phyloP scores from a whole-genome alignment of 2,329 filamentous ascomycete species.

The Colletotrichum higginsianum region DNA sequence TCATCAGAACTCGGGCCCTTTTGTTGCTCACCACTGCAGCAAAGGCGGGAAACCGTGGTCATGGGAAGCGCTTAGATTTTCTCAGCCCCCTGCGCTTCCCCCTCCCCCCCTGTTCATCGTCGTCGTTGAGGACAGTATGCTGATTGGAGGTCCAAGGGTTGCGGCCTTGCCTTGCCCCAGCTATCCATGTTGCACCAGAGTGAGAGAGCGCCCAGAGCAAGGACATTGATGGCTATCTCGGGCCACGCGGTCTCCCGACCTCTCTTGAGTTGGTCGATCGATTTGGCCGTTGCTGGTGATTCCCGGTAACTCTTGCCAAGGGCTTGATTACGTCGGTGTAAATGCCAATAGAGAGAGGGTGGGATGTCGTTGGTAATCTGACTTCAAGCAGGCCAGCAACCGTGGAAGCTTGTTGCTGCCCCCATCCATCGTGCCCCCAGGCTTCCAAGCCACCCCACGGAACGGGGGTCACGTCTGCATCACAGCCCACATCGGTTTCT shows the following conservation, averaged over 20 bases:
- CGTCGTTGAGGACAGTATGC: neutral
- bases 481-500: slow-evolving; percentile 24
- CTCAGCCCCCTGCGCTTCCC: neutral
- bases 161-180: neutral
- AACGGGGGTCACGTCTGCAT: slow-evolving; percentile 40
- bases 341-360: slow-evolving; percentile 1
- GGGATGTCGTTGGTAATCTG: slow-evolving; percentile 36
- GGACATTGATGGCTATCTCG: neutral
- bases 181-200: neutral
- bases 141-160: neutral
- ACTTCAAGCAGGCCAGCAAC: slow-evolving; percentile 15
- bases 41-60: slow-evolving; percentile 21
- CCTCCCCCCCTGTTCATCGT: neutral
- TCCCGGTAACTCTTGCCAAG: no score
- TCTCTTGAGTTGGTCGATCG: neutral
- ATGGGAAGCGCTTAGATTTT: slow-evolving; percentile 28
- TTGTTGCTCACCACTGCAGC: slow-evolving; percentile 16
- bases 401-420: slow-evolving; percentile 26
- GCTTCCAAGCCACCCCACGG: slow-evolving; percentile 35
- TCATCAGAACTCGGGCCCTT: slow-evolving; percentile 29
- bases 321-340: slow-evolving; percentile 5
- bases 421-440: slow-evolving; percentile 22
- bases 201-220: neutral
- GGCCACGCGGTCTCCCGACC: neutral
- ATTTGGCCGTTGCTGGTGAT: neutral